phyloP scores from a whole-genome alignment of 768 basidiomycete species.

The Candolleomyces aberdarensis region DNA sequence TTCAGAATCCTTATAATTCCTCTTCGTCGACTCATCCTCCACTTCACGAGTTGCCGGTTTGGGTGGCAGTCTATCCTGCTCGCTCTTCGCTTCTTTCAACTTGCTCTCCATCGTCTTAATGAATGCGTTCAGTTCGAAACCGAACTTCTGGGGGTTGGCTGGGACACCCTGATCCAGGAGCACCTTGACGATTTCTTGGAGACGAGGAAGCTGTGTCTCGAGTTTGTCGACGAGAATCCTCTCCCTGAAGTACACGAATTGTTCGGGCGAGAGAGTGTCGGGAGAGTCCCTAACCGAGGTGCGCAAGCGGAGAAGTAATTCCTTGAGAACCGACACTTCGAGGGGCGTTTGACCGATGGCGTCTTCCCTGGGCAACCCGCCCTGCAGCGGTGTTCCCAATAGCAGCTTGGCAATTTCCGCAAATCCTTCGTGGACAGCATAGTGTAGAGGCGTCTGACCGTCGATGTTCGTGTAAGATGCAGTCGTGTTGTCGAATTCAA shows the following conservation, averaged over 20 bases:
- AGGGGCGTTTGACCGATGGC: slow-evolving; percentile 43
- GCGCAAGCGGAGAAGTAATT: slow-evolving; percentile 19
- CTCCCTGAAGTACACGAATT: neutral
- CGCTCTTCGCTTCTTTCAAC: slow-evolving; percentile 6
- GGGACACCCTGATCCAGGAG: slow-evolving; percentile 6
- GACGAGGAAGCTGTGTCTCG: slow-evolving; percentile 10
- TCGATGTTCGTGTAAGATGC: slow-evolving; percentile 41
- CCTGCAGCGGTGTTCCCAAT: slow-evolving; percentile 32
- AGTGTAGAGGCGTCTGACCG: slow-evolving; percentile 53
- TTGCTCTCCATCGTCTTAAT: slow-evolving; percentile 10
- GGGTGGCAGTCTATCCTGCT: neutral
- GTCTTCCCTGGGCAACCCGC: slow-evolving; percentile 46
- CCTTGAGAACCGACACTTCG: slow-evolving; percentile 32
- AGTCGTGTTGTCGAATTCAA: slow-evolving; percentile 33
- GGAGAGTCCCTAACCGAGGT: neutral
- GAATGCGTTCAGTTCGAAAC: neutral
- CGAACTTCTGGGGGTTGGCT: neutral
- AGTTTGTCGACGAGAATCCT: slow-evolving; percentile 5
- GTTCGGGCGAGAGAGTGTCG: neutral
- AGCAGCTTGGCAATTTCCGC: slow-evolving; percentile 36
- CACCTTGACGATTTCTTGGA: slow-evolving; percentile 3
- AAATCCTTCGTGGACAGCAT: slow-evolving; percentile 35
- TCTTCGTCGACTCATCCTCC: neutral
- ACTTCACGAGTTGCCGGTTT: neutral
- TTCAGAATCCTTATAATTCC: neutral